These are phyloP conservation scores for Bipolaris cookei DNA, from an alignment of 2,329 filamentous ascomycete genomes.

Conservation along the genomic window DNA sequence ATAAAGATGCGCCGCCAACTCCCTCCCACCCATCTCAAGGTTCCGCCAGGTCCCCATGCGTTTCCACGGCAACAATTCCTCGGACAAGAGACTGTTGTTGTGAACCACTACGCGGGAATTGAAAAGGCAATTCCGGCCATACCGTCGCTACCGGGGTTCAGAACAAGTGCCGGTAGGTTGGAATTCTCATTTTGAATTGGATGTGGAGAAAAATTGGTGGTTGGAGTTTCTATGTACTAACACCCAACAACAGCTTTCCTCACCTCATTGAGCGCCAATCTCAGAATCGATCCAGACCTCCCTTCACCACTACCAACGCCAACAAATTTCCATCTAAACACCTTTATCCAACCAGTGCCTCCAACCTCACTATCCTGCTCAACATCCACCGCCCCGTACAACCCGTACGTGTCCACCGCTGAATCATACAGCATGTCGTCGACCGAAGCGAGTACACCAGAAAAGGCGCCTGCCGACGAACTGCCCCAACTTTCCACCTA, in stretches of 20 bases:
- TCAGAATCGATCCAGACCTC: conserved; percentile 67
- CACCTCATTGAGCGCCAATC: conserved; percentile 79
- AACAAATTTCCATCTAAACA: conserved; percentile 58
- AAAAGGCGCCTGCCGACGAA: conserved; percentile 27
- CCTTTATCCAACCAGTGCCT: conserved; percentile 62
- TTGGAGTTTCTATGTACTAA: conserved; percentile 17
- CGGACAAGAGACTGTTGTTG: conserved; percentile 36
- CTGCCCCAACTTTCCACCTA: conserved; percentile 69
- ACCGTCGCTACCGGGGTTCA: conserved; percentile 46
- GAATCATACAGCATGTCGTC: conserved; percentile 48
- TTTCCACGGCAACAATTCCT: conserved; percentile 39
- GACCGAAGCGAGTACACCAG: conserved; percentile 34
- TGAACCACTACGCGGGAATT: conserved; percentile 43
- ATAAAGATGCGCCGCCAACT: conserved; percentile 44
- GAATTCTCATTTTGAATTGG: conserved; percentile 10
- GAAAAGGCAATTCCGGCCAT: conserved; percentile 49
- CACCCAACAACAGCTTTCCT: conserved; percentile 70
- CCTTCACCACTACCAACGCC: conserved; percentile 70
- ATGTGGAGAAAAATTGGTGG: background rate
- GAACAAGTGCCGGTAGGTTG: conserved; percentile 49
- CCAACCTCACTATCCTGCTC: conserved; percentile 55
- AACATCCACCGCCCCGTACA: conserved; percentile 48
- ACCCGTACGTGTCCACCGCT: conserved; percentile 46
- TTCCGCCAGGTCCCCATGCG: conserved; percentile 37
- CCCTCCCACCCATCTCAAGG: conserved; percentile 44